Conservation (phyloP, 2,329 filamentous ascomycete genomes). For the Endocalyx cinctus region DNA sequence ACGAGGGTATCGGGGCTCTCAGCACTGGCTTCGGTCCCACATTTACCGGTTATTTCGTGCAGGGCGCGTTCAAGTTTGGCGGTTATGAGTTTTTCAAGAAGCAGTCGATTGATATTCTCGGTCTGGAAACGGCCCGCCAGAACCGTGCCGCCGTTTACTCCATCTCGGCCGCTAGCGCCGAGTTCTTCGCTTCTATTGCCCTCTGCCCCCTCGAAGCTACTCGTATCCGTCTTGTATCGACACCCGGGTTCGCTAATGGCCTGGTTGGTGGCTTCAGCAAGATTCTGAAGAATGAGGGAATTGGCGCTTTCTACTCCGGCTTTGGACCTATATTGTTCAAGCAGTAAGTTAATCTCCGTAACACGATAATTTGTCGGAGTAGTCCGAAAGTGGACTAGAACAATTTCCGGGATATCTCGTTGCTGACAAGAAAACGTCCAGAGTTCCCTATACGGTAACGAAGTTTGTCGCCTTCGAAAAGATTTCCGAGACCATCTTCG, state of each 20-base stretch:
- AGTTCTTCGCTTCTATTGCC: constrained; percentile 58
- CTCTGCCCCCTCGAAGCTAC: constrained; percentile 75
- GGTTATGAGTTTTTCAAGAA: constrained; percentile 83
- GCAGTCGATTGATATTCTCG: constrained; percentile 65
- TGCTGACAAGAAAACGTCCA: constrained; percentile 29
- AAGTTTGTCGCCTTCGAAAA: constrained; percentile 81
- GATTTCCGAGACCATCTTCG: constrained; percentile 62
- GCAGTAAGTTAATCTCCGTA: constrained; percentile 46
- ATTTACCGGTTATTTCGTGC: constrained; percentile 72
- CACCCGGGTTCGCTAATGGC: constrained; percentile 66
- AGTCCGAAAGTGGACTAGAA: constrained; percentile 6
- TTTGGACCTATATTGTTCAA: constrained; percentile 71
- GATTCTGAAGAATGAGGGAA: constrained; percentile 64
- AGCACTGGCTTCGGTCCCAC: constrained; percentile 69
- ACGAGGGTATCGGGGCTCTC: constrained; percentile 68
- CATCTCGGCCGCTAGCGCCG: constrained; percentile 47
- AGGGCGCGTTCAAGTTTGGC: constrained; percentile 76
- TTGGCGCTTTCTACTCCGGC: constrained; percentile 71
- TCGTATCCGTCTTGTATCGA: constrained; percentile 71
- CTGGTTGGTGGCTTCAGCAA: constrained; percentile 64
- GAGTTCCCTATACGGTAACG: constrained; percentile 75
- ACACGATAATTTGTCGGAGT: neutral
- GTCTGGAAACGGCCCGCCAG: constrained; percentile 59
- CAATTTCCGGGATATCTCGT: too few species aligned
- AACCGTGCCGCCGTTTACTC: constrained; percentile 67